Evolutionary conservation across 2,329 filamentous ascomycete genomes (phyloP).

Genomic region (Talaromyces funiculosus): DNA sequence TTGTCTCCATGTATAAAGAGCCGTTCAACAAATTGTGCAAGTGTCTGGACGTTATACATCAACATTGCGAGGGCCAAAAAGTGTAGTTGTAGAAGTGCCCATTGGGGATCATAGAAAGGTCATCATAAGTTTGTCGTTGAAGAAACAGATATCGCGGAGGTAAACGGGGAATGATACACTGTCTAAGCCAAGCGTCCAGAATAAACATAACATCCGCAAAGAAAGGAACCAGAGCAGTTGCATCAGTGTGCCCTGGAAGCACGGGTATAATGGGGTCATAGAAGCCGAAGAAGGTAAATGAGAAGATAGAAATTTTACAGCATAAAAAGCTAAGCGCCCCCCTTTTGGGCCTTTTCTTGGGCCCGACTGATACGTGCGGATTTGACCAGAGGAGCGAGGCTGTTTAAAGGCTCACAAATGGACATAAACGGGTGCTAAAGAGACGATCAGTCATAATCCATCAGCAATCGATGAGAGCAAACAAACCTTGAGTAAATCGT

Average conservation of each 20-base stretch:
- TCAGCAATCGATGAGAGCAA: background rate
- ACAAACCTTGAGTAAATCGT: conserved; percentile 85
- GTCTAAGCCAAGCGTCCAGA: conserved; percentile 1
- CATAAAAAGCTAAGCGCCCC: conserved; percentile 28
- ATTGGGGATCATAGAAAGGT: background rate
- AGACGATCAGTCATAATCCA: conserved; percentile 12
- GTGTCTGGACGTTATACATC: conserved; percentile 7
- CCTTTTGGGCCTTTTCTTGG: conserved; percentile 74
- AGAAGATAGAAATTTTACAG: conserved; percentile 11
- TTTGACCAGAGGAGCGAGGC: conserved; percentile 79
- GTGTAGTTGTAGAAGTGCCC: background rate
- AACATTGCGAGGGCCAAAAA: background rate
- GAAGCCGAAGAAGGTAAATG: background rate
- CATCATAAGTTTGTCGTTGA: background rate
- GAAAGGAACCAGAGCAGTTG: conserved; percentile 6
- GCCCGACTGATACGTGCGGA: conserved; percentile 79
- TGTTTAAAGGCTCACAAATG: conserved; percentile 64
- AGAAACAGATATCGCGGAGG: background rate
- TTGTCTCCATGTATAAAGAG: background rate
- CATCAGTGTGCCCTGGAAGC: conserved; percentile 12
- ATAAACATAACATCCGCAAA: background rate
- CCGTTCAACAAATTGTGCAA: background rate
- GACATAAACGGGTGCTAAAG: conserved; percentile 74
- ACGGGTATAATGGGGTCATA: conserved; percentile 12
- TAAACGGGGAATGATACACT: background rate